Conservation (phyloP, 495 filamentous ascomycete genomes). For the Penicillium samsonianum region DNA sequence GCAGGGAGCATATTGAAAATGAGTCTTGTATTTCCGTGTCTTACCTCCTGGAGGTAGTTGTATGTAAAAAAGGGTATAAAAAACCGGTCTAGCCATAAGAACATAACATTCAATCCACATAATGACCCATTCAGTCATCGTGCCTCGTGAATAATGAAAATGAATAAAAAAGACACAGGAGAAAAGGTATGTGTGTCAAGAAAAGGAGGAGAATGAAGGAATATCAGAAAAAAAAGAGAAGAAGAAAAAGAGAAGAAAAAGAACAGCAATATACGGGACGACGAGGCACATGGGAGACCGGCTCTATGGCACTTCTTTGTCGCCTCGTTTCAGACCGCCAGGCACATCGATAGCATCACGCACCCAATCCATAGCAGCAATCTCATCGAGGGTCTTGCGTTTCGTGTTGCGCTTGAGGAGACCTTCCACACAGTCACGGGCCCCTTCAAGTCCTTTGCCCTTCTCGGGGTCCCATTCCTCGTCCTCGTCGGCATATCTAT, state of each 20-base stretch:
- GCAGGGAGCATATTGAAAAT: not conserved
- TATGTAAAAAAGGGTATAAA: constrained; percentile 28
- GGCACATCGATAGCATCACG: constrained; percentile 67
- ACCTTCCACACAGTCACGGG: constrained; percentile 76
- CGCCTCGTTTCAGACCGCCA: constrained; percentile 66
- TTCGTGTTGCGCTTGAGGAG: constrained; percentile 77
- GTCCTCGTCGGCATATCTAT: constrained; percentile 72
- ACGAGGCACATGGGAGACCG: constrained; percentile 27
- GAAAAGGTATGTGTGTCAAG: constrained; percentile 11
- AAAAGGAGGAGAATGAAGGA: constrained; percentile 3
- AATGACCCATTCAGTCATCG: constrained; percentile 10
- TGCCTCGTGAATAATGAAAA: constrained; percentile 12
- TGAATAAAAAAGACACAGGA: not conserved
- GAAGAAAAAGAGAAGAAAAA: constrained; percentile 11
- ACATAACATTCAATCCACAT: constrained; percentile 5
- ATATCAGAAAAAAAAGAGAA: constrained; percentile 13
- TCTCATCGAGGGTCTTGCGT: constrained; percentile 69
- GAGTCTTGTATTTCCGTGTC: not conserved
- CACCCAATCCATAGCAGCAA: constrained; percentile 76
- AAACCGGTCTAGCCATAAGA: constrained; percentile 26
- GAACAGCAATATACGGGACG: not conserved
- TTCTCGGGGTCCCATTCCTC: constrained; percentile 66
- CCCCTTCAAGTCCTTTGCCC: constrained; percentile 66
- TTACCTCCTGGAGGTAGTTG: not conserved
- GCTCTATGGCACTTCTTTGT: constrained; percentile 61